A percentile compares a stretch with the other conserved stretches of the same genome.
These are phyloP conservation scores for Haberlea rhodopensis DNA, from an alignment of 257 asterid genomes.

Conservation along the genomic window DNA sequence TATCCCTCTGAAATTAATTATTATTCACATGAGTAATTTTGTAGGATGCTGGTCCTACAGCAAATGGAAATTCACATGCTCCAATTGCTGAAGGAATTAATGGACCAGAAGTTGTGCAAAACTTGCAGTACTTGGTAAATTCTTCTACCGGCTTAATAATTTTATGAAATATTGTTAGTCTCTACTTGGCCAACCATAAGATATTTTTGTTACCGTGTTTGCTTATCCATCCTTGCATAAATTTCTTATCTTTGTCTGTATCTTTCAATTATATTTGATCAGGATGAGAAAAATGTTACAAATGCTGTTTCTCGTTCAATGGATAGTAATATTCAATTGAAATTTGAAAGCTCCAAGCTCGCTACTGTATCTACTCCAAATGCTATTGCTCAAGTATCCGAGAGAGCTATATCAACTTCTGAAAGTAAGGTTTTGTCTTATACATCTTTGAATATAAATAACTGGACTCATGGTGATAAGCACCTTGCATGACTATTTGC, in stretches of 20 bases:
- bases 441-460: conserved; percentile 1
- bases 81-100: conserved; percentile 74
- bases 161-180: conserved; percentile 12
- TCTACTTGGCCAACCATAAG: conserved; percentile 4
- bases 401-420: conserved; percentile 47
- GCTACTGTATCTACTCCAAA: conserved; percentile 43
- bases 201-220: conserved; percentile 8
- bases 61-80: conserved; percentile 61
- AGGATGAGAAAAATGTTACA: conserved; percentile 62
- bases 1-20: conserved; percentile 20
- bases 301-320: conserved; percentile 42
- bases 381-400: conserved; percentile 45
- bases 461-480: conserved; percentile 11
- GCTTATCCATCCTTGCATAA: conserved; percentile 3
- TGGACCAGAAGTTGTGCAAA: conserved; percentile 73
- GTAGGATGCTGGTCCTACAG: conserved; percentile 65
- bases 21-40: conserved; percentile 19
- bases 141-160: conserved; percentile 21
- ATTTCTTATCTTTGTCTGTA: conserved; percentile 24
- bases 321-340: conserved; percentile 45
- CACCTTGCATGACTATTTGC: conserved; percentile 12
- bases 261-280: conserved; percentile 22
- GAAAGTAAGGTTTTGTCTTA: conserved; percentile 56
- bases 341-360: conserved; percentile 57
- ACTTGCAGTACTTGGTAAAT: conserved; percentile 54